Percentiles rank a stretch among this genome's conserved stretches.
Conservation (phyloP, 768 basidiomycete genomes). For the Rhizopogon vulgaris region DNA sequence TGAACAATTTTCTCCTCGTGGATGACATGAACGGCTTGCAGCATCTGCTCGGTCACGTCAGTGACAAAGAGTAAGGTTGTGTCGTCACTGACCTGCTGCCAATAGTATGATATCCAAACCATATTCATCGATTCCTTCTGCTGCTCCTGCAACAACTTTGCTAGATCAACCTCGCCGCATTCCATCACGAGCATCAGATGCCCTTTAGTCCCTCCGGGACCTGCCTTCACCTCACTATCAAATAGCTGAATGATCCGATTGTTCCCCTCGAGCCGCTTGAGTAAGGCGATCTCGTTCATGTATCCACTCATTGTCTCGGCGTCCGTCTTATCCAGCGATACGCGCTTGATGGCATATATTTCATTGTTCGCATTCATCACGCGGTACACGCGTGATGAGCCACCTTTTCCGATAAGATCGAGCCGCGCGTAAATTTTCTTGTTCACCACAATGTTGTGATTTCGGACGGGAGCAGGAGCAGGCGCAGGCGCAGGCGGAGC, state of each 20-base stretch:
- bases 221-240: slow-evolving; percentile 77
- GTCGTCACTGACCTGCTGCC: slow-evolving; percentile 75
- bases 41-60: slow-evolving; percentile 56
- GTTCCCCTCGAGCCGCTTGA: slow-evolving; percentile 93
- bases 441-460: slow-evolving; percentile 45
- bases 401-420: slow-evolving; percentile 88
- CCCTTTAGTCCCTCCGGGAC: slow-evolving; percentile 63
- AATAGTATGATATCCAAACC: slow-evolving; percentile 93
- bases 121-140: slow-evolving; percentile 81
- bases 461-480: slow-evolving; percentile 26
- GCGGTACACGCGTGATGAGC: slow-evolving; percentile 92
- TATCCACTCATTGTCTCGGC: slow-evolving; percentile 86
- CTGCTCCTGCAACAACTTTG: slow-evolving; percentile 77
- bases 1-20: slow-evolving; percentile 99
- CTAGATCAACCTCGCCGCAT: slow-evolving; percentile 90
- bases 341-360: slow-evolving; percentile 88
- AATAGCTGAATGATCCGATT: slow-evolving; percentile 86
- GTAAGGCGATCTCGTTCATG: slow-evolving; percentile 91
- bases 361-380: slow-evolving; percentile 74
- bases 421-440: slow-evolving; percentile 78
- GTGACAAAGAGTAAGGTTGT: not conserved
- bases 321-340: slow-evolving; percentile 85
- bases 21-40: slow-evolving; percentile 96
- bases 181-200: slow-evolving; percentile 90
- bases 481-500: slow-evolving; percentile 25